These are phyloP conservation scores for Thelephora terrestris DNA, from an alignment of 1,284 basidiomycete species.

Conservation along the genomic window DNA sequence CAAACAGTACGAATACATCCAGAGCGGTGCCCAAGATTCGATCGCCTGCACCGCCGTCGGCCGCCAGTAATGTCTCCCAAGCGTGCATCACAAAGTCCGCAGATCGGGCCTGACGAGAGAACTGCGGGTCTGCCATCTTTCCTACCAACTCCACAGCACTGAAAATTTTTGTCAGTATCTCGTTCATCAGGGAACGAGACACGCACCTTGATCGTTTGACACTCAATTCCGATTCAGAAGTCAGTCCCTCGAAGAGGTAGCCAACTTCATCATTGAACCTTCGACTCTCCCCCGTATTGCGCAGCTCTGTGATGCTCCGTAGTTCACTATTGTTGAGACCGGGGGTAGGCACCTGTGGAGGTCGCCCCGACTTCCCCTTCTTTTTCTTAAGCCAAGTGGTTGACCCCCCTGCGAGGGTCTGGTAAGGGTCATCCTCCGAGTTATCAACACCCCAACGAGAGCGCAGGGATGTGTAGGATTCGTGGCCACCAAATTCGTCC, in stretches of 20 bases:
- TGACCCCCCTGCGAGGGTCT: constrained; percentile 20
- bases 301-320: constrained; percentile 68
- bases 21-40: constrained; percentile 55
- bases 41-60: constrained; percentile 51
- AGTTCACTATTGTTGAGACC: constrained; percentile 45
- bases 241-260: constrained; percentile 71
- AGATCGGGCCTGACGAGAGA: constrained; percentile 61
- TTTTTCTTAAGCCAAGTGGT: constrained; percentile 20
- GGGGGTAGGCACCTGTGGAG: constrained; percentile 25
- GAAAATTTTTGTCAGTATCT: background rate
- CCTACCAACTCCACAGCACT: constrained; percentile 67
- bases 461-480: constrained; percentile 61
- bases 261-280: constrained; percentile 73
- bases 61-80: constrained; percentile 51
- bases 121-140: constrained; percentile 64
- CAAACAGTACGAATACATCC: constrained; percentile 45
- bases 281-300: constrained; percentile 69
- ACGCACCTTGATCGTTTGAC: constrained; percentile 58
- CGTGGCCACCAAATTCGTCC: constrained; percentile 47
- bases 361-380: constrained; percentile 21
- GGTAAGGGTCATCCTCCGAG: constrained; percentile 56
- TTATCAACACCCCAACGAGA: constrained; percentile 65
- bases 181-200: background rate
- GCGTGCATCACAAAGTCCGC: constrained; percentile 58
- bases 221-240: constrained; percentile 35